Percentiles rank a stretch among this genome's conserved stretches.
phyloP scores from a whole-genome alignment of 2,329 filamentous ascomycete species.

The Cordyceps sp. region DNA sequence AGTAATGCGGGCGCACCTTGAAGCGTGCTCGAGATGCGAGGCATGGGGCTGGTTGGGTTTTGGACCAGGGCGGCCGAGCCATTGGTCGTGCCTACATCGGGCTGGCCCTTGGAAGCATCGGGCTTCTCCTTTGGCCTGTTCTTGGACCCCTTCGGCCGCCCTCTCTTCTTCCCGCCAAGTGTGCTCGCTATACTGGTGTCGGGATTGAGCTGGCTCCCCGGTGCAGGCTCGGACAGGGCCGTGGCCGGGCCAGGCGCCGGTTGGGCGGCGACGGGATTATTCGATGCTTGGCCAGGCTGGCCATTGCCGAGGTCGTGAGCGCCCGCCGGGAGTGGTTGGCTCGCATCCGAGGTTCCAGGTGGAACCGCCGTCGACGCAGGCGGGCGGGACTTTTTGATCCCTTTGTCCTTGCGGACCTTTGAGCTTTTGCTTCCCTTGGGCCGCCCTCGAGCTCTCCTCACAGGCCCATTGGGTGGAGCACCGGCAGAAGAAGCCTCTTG shows the following conservation, averaged over 20 bases:
- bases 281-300: background rate
- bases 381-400: constrained; percentile 24
- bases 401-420: constrained; percentile 29
- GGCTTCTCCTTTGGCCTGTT: constrained; percentile 18
- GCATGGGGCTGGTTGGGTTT: constrained; percentile 1
- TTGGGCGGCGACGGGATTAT: background rate
- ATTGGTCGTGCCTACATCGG: background rate
- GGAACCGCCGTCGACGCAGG: constrained; percentile 1
- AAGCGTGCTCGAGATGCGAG: background rate
- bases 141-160: constrained; percentile 29
- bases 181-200: constrained; percentile 6
- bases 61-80: background rate
- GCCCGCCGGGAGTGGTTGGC: background rate
- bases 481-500: background rate
- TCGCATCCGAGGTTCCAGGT: constrained; percentile 1
- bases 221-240: background rate
- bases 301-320: background rate
- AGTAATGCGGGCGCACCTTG: background rate
- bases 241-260: background rate
- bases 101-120: constrained; percentile 2
- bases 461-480: constrained; percentile 1
- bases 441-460: constrained; percentile 32
- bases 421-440: constrained; percentile 34
- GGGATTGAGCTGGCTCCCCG: constrained; percentile 2
- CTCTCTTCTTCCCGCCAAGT: constrained; percentile 14